phyloP scores from a whole-genome alignment of 75 land plant genomes.

The Sequoiadendron giganteum region DNA sequence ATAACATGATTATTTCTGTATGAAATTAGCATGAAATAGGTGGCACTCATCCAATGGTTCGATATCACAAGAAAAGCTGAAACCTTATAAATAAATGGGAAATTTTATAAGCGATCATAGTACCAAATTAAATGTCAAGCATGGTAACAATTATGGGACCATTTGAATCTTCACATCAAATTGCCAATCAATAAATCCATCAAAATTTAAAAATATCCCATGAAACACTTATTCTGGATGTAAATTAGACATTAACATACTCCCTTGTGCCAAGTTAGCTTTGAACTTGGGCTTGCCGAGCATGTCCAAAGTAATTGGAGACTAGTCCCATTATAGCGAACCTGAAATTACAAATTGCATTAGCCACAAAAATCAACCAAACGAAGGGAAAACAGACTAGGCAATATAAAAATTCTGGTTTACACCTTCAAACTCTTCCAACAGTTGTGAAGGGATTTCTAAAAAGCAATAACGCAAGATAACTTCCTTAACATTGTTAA shows the following conservation, averaged over 20 bases:
- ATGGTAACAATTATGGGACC: not conserved
- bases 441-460: not conserved
- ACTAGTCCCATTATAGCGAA: slow-evolving; percentile 7
- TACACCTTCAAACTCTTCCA: not conserved
- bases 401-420: not conserved
- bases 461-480: not conserved
- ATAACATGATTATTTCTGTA: not conserved
- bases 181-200: not conserved
- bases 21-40: not conserved
- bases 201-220: not conserved
- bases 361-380: not conserved
- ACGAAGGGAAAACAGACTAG: not conserved
- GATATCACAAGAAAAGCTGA: not conserved
- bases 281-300: slow-evolving; percentile 2
- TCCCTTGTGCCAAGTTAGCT: not conserved
- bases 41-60: not conserved
- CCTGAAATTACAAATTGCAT: not conserved
- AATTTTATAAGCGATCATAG: not conserved
- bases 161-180: not conserved
- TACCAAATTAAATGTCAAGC: not conserved
- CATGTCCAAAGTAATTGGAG: slow-evolving; percentile 8
- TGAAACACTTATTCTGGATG: not conserved
- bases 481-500: not conserved
- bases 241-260: not conserved
- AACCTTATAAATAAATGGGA: not conserved